Evolutionary conservation across 2,329 filamentous ascomycete species (phyloP), one percentile per base, ranked within the genome.

Genomic region (Aspergillus pseudoviridinutans): DNA sequence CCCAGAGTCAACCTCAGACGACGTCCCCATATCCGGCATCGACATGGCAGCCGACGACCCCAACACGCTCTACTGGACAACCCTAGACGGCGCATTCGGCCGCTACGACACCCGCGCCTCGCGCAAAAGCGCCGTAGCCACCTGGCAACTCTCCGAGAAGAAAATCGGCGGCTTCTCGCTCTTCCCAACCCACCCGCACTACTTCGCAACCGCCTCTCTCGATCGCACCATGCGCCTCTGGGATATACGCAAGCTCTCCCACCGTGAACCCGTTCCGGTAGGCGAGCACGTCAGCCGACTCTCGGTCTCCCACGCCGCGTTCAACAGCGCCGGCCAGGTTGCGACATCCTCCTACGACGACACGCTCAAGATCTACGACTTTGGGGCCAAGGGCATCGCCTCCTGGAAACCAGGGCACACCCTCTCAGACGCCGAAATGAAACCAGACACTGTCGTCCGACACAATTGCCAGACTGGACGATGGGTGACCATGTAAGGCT

Each of bases 381-480:
- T 96, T 64, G 80, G 76, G 4, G 71, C 76, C 8, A 79, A 83
- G 0, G 80, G 83, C 8, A 80, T 87, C 0, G 73, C 77, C 0
- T 77, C 78, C 1, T 92, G 86, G 86, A 80, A 78, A 62, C 72
- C 78, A 1, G 86, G 82, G 0, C 79, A 84, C 53, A 80, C 82
- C 2, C 72, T 96, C 10, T 72, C 75, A 0, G 81, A 86, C 1
- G 74, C 81, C 12, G 80, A 84, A 7, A 89, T 96, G 82, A 78
- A 85, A 60, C 92, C 93, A 0, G 78, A 81, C 0, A 82, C 86
- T 0, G 78, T 84, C 1, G 83, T 97, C 0, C 81, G 81, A 10
- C 94, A 99, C 69, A 99, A 99, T 69, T 97, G 96, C 68, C 94
- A 99, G 76, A 97, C 92, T 0, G 94, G 93, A 0, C 83, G 92